Evolutionary conservation across 1,284 basidiomycete species (phyloP), one percentile per base, ranked within the genome.

Genomic region (Serendipita sp.): DNA sequence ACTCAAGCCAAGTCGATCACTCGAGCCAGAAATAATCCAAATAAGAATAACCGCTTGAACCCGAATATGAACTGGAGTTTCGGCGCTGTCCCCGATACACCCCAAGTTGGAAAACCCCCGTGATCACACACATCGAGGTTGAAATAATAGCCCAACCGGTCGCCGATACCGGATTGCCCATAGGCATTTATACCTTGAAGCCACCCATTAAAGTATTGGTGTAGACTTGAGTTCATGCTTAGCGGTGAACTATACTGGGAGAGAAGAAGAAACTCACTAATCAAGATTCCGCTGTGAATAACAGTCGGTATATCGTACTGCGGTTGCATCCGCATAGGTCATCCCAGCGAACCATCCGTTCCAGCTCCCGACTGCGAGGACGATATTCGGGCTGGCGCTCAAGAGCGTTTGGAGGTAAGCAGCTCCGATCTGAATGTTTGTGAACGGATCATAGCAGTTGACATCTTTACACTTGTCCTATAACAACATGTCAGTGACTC

Each of bases 151-250:
- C 87, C 87, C 22, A 90, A 76, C 50, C 72, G 75, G 15, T 72
- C 73, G 44, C 67, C 69, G 66, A 65, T 47, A 22, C 72, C 68
- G 69, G 84, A 82, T 58, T 35, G 53, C 3, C 53, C 53, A 35
- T 58, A 58, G 0, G 83, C 79, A 69, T 86, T 74, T 64, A 80
- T 74, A 71, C 82, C 82, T 71, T 82, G 82, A 64, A 83, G 69
- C 88, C 88, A 93, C 32, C 89, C 91, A 69, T 93, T 93, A 68
- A 88, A 70, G 69, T 83, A 81, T 72, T 91, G 88, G 64, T 83
- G 79, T 17, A 91, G 70, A 73, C 91, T 92, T 6, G 30, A 10
- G 15, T 47, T 12, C 12, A 38, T 13, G 10, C 35, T 38, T 12
- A 60, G 44, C 38, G 32, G 15, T 41, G 41, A 17, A 38, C 38